Percentiles rank a stretch among this genome's conserved stretches.
These are phyloP conservation scores for Penicillium nordicum DNA, from an alignment of 2,329 filamentous ascomycete genomes.

Conservation along the genomic window DNA sequence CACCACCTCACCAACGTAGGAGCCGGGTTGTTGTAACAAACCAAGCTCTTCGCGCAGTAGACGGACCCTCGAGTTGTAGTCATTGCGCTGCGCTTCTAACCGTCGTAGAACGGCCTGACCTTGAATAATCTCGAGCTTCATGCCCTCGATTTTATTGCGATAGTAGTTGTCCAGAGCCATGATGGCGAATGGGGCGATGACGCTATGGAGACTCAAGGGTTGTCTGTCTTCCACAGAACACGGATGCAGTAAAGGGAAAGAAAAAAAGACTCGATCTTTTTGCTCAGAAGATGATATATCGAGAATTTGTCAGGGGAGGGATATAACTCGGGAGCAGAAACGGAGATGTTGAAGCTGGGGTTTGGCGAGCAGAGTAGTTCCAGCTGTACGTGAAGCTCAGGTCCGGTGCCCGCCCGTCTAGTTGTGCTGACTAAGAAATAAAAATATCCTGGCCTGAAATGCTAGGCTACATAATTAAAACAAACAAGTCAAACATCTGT, in stretches of 20 bases:
- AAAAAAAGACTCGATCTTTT: neutral
- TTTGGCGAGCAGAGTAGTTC: constrained; percentile 2
- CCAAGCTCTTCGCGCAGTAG: constrained; percentile 93
- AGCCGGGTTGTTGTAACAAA: constrained; percentile 91
- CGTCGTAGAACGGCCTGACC: constrained; percentile 92
- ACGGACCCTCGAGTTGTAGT: constrained; percentile 97
- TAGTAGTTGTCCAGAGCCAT: constrained; percentile 99
- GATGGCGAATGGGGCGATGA: constrained; percentile 45
- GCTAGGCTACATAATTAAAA: neutral
- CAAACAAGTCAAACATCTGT: constrained; percentile 8
- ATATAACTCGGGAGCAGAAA: neutral
- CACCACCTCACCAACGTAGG: constrained; percentile 98
- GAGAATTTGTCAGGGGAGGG: neutral
- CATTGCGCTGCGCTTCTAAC: constrained; percentile 95
- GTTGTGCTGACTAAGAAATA: constrained; percentile 16
- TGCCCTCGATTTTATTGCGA: constrained; percentile 99
- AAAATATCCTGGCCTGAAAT: constrained; percentile 2
- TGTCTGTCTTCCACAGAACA: constrained; percentile 2
- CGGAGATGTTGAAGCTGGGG: constrained; percentile 4
- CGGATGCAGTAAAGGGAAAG: neutral
- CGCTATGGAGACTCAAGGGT: constrained; percentile 19
- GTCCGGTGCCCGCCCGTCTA: neutral
- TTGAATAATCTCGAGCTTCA: constrained; percentile 99
- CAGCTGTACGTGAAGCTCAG: constrained; percentile 12
- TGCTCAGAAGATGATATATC: neutral